Percentiles rank a stretch among this genome's conserved stretches.
These are phyloP conservation scores for Quercus cerris DNA, from an alignment of 306 rosid genomes.

Conservation along the genomic window DNA sequence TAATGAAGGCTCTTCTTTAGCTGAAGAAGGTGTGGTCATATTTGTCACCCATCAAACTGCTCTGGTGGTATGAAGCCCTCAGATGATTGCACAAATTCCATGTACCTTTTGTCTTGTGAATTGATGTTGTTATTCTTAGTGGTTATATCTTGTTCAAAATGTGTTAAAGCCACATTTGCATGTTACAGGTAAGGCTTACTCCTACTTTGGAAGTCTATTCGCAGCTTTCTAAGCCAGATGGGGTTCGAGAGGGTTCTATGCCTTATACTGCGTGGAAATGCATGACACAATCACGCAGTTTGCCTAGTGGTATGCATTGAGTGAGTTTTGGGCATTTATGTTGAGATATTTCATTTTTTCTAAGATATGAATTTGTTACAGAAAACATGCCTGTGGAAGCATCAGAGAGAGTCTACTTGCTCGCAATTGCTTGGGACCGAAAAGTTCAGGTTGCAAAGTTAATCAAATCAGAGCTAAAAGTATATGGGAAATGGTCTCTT, in stretches of 20 bases:
- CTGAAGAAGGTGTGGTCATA: conserved; percentile 88
- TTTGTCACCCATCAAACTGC: conserved; percentile 94
- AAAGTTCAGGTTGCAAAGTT: conserved; percentile 94
- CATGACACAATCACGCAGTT: conserved; percentile 43
- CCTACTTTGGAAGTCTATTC: conserved; percentile 75
- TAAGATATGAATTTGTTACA: conserved; percentile 34
- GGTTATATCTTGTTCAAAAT: conserved; percentile 8
- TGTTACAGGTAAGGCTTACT: conserved; percentile 68
- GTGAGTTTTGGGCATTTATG: conserved; percentile 19
- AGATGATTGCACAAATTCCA: conserved; percentile 41
- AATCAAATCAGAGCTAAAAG: conserved; percentile 75
- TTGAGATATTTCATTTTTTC: conserved; percentile 25
- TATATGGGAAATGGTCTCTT: conserved; percentile 83
- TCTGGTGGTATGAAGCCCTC: conserved; percentile 84
- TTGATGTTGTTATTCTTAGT: conserved; percentile 25
- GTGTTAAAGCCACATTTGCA: conserved; percentile 25
- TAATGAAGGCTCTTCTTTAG: conserved; percentile 82
- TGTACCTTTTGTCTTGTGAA: conserved; percentile 27
- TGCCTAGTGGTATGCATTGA: conserved; percentile 45
- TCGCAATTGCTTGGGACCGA: conserved; percentile 95
- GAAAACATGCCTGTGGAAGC: conserved; percentile 55
- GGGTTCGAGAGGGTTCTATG: conserved; percentile 92
- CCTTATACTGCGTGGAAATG: conserved; percentile 98
- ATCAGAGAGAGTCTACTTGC: conserved; percentile 78
- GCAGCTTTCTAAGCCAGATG: conserved; percentile 80